Evolutionary conservation across 257 asterid species (phyloP), one percentile per base, ranked within the genome.

Genomic region (Lavandula angustifolia): DNA sequence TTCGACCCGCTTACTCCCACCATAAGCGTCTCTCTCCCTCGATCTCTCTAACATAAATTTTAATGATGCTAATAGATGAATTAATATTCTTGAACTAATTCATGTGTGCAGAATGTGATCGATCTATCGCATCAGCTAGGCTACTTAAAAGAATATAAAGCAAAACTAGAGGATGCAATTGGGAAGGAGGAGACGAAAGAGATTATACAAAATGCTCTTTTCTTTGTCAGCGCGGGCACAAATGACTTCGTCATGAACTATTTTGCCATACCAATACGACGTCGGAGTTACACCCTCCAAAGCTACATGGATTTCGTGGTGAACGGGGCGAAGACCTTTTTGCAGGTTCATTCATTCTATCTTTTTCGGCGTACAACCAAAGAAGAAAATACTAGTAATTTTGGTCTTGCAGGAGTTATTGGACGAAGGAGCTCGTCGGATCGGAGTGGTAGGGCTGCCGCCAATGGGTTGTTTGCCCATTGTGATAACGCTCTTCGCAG

Each of bases 401-500:
- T 22, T 22, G 27, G 27, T 86, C 72, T 14, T 84, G 51, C 63
- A 90, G 96, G 90, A 50, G 22, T 57, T 91, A 33, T 5, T 62
- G 66, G 83, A 78, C 11, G 49, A 72, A 48, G 97, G 97, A 6
- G 95, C 85, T n/a, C 73, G 83, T 6, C 74, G 82, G 10, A 87
- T 91, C 1, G 98, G 89, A 35, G 83, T 88, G 0, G 96, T 60
- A 50, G 95, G 96, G 50, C 67, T 91, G 62, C 83, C 89, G 0
- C 86, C 96, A 34, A 79, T 88, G 76, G 98, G 98, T 14, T 91
- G 96, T 56, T 75, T 91, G 72, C 98, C 95, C 0, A 0, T 81
- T 0, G 88, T 82, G 13, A 86, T 88, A 11, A 84, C 89, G 0
- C 63, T 82, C 0, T 62, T 62, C 60, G 68, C 88, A 0, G 61